Conservation (phyloP, 768 basidiomycete genomes). For the Phylloporus rhodoxanthus region DNA sequence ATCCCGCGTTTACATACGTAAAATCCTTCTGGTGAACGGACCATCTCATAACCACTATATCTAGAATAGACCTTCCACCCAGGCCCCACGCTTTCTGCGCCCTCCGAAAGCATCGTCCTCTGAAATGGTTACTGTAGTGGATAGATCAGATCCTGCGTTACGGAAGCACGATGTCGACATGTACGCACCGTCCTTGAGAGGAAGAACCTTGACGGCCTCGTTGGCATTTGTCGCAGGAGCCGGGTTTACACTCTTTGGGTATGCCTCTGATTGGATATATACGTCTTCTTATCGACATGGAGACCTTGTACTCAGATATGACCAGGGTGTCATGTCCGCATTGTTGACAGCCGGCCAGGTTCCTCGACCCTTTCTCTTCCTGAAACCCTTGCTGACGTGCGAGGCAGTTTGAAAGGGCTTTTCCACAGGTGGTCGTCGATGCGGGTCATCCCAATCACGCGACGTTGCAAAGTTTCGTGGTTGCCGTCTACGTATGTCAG, state of each 20-base stretch:
- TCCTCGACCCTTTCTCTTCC: not conserved
- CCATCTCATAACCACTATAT: conserved; percentile 5
- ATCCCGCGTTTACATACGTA: too few relatives aligned
- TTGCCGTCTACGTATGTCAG: conserved; percentile 48
- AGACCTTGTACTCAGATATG: conserved; percentile 39
- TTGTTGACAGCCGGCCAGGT: conserved; percentile 53
- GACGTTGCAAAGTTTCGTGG: conserved; percentile 53
- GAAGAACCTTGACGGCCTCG: conserved; percentile 40
- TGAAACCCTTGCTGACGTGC: not conserved
- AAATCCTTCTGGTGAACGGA: too few relatives aligned
- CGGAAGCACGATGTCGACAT: conserved; percentile 9
- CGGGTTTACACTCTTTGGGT: conserved; percentile 62
- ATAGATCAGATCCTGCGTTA: not conserved
- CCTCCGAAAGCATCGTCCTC: not conserved
- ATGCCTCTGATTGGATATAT: conserved; percentile 11
- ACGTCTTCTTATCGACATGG: not conserved
- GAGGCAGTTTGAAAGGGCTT: conserved; percentile 49
- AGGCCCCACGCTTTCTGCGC: not conserved
- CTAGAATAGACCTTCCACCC: not conserved
- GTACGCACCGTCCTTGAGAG: conserved; percentile 22
- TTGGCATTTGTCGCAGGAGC: conserved; percentile 54
- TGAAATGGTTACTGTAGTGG: conserved; percentile 6
- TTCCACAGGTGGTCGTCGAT: conserved; percentile 47
- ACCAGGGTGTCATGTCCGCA: conserved; percentile 69
- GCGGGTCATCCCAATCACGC: conserved; percentile 39